Conservation (phyloP, 2,329 filamentous ascomycete species). For the Penicillium janthinellum region DNA sequence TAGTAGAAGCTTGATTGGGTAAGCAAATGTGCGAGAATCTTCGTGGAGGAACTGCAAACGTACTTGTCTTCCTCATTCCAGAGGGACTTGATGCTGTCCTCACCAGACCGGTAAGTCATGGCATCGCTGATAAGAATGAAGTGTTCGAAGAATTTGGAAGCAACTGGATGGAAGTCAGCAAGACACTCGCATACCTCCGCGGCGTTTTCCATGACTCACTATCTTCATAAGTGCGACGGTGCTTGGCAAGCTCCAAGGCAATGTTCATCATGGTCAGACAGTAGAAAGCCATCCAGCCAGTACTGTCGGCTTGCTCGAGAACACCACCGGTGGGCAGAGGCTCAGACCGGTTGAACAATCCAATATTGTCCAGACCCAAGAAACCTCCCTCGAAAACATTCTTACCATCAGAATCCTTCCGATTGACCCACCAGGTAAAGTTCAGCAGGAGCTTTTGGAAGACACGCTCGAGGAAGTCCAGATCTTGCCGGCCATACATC, state of each 20-base stretch:
- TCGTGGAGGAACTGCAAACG: slow-evolving; percentile 26
- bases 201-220: slow-evolving; percentile 37
- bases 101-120: slow-evolving; percentile 79
- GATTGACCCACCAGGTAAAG: slow-evolving; percentile 99
- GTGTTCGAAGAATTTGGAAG: slow-evolving; percentile 98
- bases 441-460: slow-evolving; percentile 96
- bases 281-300: slow-evolving; percentile 99
- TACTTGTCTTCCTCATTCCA: slow-evolving; percentile 88
- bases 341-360: slow-evolving; percentile 94
- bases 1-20: slow-evolving; percentile 75
- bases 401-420: slow-evolving; percentile 91
- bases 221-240: slow-evolving; percentile 92
- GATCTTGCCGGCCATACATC: slow-evolving; percentile 89
- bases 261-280: slow-evolving; percentile 97
- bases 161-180: slow-evolving; percentile 55
- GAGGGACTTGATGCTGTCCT: slow-evolving; percentile 72
- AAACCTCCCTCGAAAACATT: slow-evolving; percentile 98
- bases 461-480: slow-evolving; percentile 93
- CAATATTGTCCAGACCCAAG: slow-evolving; percentile 94
- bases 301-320: slow-evolving; percentile 94
- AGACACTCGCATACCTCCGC: not conserved
- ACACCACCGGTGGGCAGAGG: slow-evolving; percentile 90
- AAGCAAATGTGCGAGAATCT: slow-evolving; percentile 5
- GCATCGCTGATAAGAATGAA: slow-evolving; percentile 98
- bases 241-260: slow-evolving; percentile 89